Base-by-base conservation (phyloP, 1,139 yeast genomes). In the Kurtzmaniella quercitrusa region DNA sequence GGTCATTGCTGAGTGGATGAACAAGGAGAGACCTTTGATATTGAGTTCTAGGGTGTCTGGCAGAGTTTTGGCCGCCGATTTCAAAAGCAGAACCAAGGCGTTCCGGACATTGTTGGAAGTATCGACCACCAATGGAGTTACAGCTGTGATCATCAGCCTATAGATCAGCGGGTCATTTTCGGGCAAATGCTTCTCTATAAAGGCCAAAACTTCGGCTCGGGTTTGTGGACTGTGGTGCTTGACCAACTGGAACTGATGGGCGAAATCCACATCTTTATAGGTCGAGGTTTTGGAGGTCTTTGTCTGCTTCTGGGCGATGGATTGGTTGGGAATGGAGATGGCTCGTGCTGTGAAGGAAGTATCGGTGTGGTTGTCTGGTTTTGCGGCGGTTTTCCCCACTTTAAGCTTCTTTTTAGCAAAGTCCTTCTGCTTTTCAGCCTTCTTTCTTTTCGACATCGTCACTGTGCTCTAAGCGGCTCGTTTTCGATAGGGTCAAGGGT, bases 1-100 rank as follows among this genome's bases (percentile, higher is more conserved):
- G 15, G 98, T 87, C 98, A 93, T 93, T 12, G 96, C 95, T 44
- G 94, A 84, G 55, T 86, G 86, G n/a, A 91, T 73, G 58, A 86
- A 91, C 27, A 93, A 68, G 29, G 86, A 75, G 2, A 91, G 63
- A 6, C 83, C 68, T 25, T 82, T 71, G 41, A 84, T 73, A 62
- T 91, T 94, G 18, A 90, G 69, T 46, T 77, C 79, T 47, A 86
- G 65, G n/a, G 82, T 66, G 7, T 79, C 79, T 0, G 77, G 73
- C 50, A 81, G 84, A 17, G 66, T 65, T 14, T 60, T 56, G 1
- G 79, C 77, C 36, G 84, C 68, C 3, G 75, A 70, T 15, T 68
- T 65, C 27, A 87, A 64, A 33, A 89, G 65, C 0, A 72, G 69
- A 3, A 79, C 68, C 40, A 83, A 68, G 1, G 82, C 77, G 3